Base-by-base conservation (phyloP, 2,329 filamentous ascomycete species). In the Colletotrichum chlorophyti region DNA sequence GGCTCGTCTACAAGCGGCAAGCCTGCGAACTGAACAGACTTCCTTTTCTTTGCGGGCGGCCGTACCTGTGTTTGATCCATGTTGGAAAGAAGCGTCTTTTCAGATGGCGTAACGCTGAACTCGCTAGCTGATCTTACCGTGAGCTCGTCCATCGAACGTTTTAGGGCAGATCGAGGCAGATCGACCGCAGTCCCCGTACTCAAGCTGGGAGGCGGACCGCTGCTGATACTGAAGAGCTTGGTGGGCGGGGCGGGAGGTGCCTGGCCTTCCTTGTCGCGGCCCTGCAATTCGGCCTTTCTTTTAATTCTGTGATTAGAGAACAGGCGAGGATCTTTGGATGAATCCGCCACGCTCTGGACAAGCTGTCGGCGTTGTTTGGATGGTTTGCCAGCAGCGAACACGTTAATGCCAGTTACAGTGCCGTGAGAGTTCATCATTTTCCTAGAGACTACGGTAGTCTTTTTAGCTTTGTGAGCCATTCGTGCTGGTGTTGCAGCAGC, bases 331-430 rank as follows among this genome's bases (percentile, higher is more conserved):
- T 68, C 61, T 59, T 73, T 80, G 2, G 64, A 72, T 8, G 75
- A 64, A 65, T 85, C 77, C 12, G 66, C 66, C 57, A 79, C 76
- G 8, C 53, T 69, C 3, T 79, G 73, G 12, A 63, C 65, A 4
- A 84, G 66, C 11, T 63, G 73, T 2, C 76, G 71, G 17, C 65
- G 64, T 60, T 75, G 79, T 26, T 65, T 69, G 23, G 63, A 40
- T 24, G 38, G 67, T 54, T 71, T 79, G 2, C 81, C 80, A 9
- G 72, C 72, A 6, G 67, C 61, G 43, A 84, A 84, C 1, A 84
- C 74, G 55, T 83, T 84, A 12, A 53, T 62, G 9, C 41, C 47
- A 8, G 42, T 32, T 11, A 27, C 34, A 5, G 10, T 23, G 17
- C 23, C 29, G 7, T 49, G 46, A 12, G 46, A 40, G 9, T 32